These are phyloP conservation scores for Scutellaria galericulata DNA, from an alignment of 257 asterid genomes.

Conservation along the genomic window DNA sequence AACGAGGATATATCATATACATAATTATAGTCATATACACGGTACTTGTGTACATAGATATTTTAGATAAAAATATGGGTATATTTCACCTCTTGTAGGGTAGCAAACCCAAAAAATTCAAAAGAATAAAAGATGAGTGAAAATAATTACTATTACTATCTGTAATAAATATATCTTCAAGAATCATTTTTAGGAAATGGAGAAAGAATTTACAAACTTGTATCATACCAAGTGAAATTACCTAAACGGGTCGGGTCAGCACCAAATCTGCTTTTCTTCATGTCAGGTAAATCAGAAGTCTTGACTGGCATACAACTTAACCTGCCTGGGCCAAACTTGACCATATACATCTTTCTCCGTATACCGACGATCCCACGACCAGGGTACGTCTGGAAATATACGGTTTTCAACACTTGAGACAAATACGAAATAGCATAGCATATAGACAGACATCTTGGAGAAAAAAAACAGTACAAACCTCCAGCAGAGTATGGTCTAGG, in stretches of 20 bases:
- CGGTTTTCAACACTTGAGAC: background rate
- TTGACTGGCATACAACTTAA: conserved; percentile 56
- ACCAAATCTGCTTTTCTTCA: background rate
- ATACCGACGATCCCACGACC: conserved; percentile 97
- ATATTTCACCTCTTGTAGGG: too few relatives aligned
- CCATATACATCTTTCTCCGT: conserved; percentile 83
- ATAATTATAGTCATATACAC: too few relatives aligned
- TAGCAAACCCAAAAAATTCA: too few relatives aligned
- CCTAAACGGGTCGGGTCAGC: background rate
- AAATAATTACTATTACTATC: background rate
- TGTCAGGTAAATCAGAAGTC: conserved; percentile 41
- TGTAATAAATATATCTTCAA: conserved; percentile 18
- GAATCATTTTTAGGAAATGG: background rate
- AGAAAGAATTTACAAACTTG: background rate
- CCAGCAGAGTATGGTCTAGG: conserved; percentile 69
- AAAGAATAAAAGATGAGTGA: background rate
- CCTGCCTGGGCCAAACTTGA: conserved; percentile 84
- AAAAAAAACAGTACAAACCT: conserved; percentile 49
- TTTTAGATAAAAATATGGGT: too few relatives aligned
- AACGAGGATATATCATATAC: too few relatives aligned
- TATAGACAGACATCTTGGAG: background rate
- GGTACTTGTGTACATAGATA: too few relatives aligned
- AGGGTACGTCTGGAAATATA: conserved; percentile 72
- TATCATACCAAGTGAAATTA: conserved; percentile 1
- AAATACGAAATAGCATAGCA: conserved; percentile 25